Evolutionary conservation across 2,329 filamentous ascomycete genomes (phyloP).

Genomic region (Pseudogymnoascus sp.): DNA sequence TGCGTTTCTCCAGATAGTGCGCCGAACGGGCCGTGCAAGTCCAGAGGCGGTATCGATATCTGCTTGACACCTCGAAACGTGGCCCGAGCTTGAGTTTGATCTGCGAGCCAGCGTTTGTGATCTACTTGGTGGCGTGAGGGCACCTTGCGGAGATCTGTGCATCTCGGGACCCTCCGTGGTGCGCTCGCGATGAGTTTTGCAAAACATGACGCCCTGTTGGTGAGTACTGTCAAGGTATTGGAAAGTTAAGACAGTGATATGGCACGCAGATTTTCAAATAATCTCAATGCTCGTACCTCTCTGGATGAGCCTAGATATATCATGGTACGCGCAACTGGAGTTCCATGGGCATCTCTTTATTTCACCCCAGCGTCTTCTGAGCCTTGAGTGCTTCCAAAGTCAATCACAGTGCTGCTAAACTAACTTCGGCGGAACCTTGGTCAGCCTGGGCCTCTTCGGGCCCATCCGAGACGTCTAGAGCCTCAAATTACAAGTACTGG

Average conservation of each 20-base stretch:
- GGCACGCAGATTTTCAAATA: no score
- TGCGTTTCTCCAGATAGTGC: neutral
- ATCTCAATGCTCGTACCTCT: neutral
- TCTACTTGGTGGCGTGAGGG: neutral
- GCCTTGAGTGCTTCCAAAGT: neutral
- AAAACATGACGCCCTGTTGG: neutral
- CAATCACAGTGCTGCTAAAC: neutral
- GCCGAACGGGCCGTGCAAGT: neutral
- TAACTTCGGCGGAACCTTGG: neutral
- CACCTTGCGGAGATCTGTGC: conserved; percentile 4
- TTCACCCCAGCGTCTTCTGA: neutral
- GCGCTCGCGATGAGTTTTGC: neutral
- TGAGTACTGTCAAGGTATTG: neutral
- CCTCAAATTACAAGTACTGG: neutral
- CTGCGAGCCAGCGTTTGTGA: neutral
- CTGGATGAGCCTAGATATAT: neutral
- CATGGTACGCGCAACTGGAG: no score
- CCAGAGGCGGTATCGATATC: neutral
- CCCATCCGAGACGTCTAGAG: neutral
- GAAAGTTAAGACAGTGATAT: neutral
- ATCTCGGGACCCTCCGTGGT: neutral
- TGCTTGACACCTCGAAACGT: neutral
- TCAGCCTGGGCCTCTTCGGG: neutral
- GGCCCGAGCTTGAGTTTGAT: neutral
- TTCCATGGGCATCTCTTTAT: neutral